Evolutionary conservation across 345 rosid genomes (phyloP), one percentile per base, ranked within the genome.

Genomic region (Linum tenue): DNA sequence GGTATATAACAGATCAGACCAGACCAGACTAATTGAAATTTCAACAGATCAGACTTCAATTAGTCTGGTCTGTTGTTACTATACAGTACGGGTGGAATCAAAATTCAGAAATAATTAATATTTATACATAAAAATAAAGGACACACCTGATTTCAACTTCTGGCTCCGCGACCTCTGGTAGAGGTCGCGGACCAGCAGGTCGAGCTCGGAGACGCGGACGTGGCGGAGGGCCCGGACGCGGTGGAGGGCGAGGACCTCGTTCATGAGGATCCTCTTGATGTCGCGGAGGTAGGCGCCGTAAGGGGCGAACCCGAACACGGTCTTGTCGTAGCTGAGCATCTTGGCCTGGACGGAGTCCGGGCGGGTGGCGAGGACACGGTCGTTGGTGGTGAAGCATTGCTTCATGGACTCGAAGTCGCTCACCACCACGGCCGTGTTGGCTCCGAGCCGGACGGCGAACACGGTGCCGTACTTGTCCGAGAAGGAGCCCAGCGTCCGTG

Each of bases 371-470:
- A 57, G 44, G 40, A 63, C 4, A 37, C 31, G 58, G 67, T 70
- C 73, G 42, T 64, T 70, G 12, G 67, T 70, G 16, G 73, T 70
- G 73, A 63, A 70, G 6, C 36, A 16, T 2, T 70, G 67, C 22
- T 58, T 70, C 64, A 64, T 44, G 5, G 37, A 38, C 5, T 59
- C 62, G 38, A 4, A 10, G 38, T 36, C 38, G 62, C 62, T 59
- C 8, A 59, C 38, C 9, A 59, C 62, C 8, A 59, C 62, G 2
- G 62, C 62, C 6, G 12, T 14, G 40, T 59, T 35, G 12, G 38
- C 62, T 35, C 62, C 62, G 38, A 59, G 62, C 37, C 62, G 62
- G 62, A 59, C 36, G 3, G 62, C 8, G 62, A 59, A 59, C 12
- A 59, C 38, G 40, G 15, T 31, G 37, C 62, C 39, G 62, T 59